Conservation (phyloP, 805 yeast species). For the Wickerhamomyces tratensis region DNA sequence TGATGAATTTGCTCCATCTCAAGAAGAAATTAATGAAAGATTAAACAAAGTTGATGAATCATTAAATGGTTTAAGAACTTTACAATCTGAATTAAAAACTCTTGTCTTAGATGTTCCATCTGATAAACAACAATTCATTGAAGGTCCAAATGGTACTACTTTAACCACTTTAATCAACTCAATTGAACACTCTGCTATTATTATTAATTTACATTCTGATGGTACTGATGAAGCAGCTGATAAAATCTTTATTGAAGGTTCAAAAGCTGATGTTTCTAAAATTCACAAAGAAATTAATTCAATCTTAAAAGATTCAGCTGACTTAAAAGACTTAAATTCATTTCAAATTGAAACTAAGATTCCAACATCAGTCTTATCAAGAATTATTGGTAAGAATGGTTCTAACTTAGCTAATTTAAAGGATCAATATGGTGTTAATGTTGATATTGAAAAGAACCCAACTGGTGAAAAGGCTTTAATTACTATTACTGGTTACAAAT, state of each 20-base stretch:
- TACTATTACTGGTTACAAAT: constrained; percentile 65
- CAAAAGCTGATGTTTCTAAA: constrained; percentile 46
- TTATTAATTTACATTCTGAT: constrained; percentile 36
- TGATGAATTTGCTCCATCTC: constrained; percentile 68
- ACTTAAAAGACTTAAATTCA: constrained; percentile 35
- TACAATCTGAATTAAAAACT: constrained; percentile 43
- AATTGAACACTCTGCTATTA: constrained; percentile 22
- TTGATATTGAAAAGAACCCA: constrained; percentile 61
- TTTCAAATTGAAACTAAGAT: constrained; percentile 39
- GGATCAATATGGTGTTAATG: constrained; percentile 63
- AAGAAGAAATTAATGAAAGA: constrained; percentile 44
- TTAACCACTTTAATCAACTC: constrained; percentile 30
- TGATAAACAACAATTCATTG: constrained; percentile 46
- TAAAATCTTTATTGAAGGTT: constrained; percentile 62
- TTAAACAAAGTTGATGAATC: constrained; percentile 45
- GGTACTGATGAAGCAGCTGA: constrained; percentile 32
- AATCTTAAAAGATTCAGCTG: constrained; percentile 45
- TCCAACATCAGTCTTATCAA: constrained; percentile 59
- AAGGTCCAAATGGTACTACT: constrained; percentile 55
- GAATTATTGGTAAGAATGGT: constrained; percentile 89
- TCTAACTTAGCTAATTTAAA: constrained; percentile 56
- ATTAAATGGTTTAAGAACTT: constrained; percentile 47
- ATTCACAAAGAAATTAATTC: constrained; percentile 43
- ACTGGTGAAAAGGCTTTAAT: constrained; percentile 37
- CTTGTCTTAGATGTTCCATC: constrained; percentile 41